These are phyloP conservation scores for Fusarium duplospermum DNA, from an alignment of 2,329 filamentous ascomycete genomes.

Conservation along the genomic window DNA sequence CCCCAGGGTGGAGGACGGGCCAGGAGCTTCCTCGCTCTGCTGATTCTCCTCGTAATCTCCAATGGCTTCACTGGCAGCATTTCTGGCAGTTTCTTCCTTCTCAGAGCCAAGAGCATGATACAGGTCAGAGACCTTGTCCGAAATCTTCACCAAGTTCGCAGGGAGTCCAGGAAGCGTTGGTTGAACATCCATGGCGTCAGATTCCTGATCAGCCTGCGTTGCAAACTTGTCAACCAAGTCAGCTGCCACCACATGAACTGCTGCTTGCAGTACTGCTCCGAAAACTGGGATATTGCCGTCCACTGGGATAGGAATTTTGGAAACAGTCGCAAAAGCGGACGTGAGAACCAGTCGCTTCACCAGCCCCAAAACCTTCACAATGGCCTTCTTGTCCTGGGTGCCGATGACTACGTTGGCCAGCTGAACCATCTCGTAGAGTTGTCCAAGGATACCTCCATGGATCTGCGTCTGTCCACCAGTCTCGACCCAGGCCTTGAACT, in stretches of 20 bases:
- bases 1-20: background rate
- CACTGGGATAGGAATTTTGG: background rate
- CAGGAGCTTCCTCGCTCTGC: background rate
- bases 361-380: background rate
- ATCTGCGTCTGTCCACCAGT: background rate
- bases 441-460: background rate
- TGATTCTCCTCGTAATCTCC: background rate
- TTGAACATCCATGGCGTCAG: background rate
- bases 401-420: background rate
- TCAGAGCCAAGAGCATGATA: background rate
- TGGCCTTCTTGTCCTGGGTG: background rate
- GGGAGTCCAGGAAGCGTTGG: background rate
- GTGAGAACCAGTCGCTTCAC: background rate
- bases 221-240: background rate
- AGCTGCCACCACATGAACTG: background rate
- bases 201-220: background rate
- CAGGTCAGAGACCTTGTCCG: rapidly evolving
- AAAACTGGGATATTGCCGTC: background rate
- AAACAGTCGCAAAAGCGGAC: background rate
- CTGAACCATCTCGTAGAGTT: rapidly evolving
- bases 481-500: background rate
- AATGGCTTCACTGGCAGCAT: background rate
- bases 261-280: background rate
- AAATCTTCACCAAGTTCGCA: background rate
- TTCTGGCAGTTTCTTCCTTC: rapidly evolving